Percentiles rank a stretch among this genome's conserved stretches.
These are phyloP conservation scores for Umbelopsis ramanniana DNA, from an alignment of 192 early-diverging fungal species.

Conservation along the genomic window DNA sequence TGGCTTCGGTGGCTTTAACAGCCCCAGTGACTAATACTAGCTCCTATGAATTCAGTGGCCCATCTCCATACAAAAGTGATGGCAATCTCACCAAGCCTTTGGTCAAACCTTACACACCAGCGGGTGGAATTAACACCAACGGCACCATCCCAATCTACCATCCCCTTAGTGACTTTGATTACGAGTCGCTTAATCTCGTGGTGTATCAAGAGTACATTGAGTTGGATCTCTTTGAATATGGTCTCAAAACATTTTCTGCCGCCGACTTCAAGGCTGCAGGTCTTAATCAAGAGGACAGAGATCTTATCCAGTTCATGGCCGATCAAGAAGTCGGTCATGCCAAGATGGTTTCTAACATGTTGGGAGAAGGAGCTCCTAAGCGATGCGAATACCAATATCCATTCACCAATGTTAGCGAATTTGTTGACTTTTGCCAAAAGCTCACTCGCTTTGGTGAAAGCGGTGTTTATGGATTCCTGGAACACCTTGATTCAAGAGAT, in stretches of 20 bases:
- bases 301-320: conserved; percentile 40
- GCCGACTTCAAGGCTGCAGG: conserved; percentile 33
- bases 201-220: conserved; percentile 42
- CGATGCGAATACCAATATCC: neutral
- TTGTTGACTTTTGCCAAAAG: conserved; percentile 15
- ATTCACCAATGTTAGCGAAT: neutral
- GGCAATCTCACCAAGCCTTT: neutral
- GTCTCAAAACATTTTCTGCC: conserved; percentile 28
- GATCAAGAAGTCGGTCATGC: conserved; percentile 43
- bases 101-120: conserved; percentile 34
- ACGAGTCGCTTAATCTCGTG: conserved; percentile 35
- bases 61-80: neutral
- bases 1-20: neutral
- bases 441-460: conserved; percentile 38
- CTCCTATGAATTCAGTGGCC: neutral
- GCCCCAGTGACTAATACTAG: neutral
- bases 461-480: conserved; percentile 40
- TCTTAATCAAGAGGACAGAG: conserved; percentile 27
- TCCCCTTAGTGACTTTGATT: conserved; percentile 40
- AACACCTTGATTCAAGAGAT: conserved; percentile 35
- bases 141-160: conserved; percentile 29
- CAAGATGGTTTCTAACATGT: conserved; percentile 35
- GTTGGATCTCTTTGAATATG: conserved; percentile 42
- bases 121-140: conserved; percentile 29
- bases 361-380: conserved; percentile 22